Evolutionary conservation across 352 stramenopile genomes (phyloP).

Genomic region (Globisporangium cylindrosporum): DNA sequence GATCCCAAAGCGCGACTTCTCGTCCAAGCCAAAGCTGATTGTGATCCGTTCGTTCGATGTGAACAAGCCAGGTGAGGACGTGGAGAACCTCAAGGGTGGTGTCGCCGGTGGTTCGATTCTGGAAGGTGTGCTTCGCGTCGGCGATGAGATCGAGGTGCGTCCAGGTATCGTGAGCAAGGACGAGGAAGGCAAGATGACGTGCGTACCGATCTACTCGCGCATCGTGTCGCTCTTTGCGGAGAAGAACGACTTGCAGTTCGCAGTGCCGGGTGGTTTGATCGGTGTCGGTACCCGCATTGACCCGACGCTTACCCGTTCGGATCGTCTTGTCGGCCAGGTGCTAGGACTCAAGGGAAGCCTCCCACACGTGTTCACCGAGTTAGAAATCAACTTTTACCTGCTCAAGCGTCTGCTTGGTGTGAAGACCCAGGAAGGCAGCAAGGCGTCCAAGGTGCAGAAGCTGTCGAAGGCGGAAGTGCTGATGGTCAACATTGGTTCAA

Average conservation of each 20-base stretch:
- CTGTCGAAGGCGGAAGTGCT: slow-evolving; percentile 98
- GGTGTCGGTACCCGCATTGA: slow-evolving; percentile 99
- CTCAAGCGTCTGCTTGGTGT: slow-evolving; percentile 98
- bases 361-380: slow-evolving; percentile 98
- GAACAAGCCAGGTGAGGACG: slow-evolving; percentile 99
- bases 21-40: slow-evolving; percentile 96
- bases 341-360: slow-evolving; percentile 96
- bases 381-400: slow-evolving; percentile 99
- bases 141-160: slow-evolving; percentile 99
- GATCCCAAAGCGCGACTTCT: slow-evolving; percentile 98
- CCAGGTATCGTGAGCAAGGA: slow-evolving; percentile 99
- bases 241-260: slow-evolving; percentile 99
- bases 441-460: slow-evolving; percentile 99
- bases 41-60: slow-evolving; percentile 99
- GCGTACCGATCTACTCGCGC: slow-evolving; percentile 91
- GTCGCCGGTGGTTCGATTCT: slow-evolving; percentile 92
- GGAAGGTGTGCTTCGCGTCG: slow-evolving; percentile 95
- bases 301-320: slow-evolving; percentile 97
- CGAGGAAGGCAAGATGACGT: slow-evolving; percentile 94
- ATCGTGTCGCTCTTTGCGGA: slow-evolving; percentile 98
- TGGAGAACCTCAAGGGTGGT: slow-evolving; percentile 95
- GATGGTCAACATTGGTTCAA: slow-evolving; percentile 99
- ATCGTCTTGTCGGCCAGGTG: slow-evolving; percentile 99
- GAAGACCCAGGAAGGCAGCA: slow-evolving; percentile 98
- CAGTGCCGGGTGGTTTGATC: slow-evolving; percentile 98